These are phyloP conservation scores for Pyrenophora seminiperda DNA, from an alignment of 2,329 filamentous ascomycete genomes.

Conservation along the genomic window DNA sequence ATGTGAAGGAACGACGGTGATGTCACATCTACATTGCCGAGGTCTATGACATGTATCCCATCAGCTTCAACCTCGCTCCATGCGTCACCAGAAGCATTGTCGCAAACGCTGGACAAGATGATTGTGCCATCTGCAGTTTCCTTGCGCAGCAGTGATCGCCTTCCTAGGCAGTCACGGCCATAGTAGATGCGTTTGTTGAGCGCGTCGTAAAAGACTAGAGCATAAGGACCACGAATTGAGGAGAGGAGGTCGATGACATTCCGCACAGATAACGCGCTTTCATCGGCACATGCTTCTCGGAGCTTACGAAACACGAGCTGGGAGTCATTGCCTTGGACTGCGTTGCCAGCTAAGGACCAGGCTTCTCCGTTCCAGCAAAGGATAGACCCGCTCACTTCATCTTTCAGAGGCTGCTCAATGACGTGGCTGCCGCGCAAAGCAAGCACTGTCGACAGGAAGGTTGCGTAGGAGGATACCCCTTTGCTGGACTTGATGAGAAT, in stretches of 20 bases:
- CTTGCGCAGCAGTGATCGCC: constrained; percentile 74
- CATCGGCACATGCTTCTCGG: constrained; percentile 30
- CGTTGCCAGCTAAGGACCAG: constrained; percentile 70
- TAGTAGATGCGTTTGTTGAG: constrained; percentile 70
- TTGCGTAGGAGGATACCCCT: constrained; percentile 51
- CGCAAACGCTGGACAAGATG: constrained; percentile 44
- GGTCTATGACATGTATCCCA: constrained; percentile 73
- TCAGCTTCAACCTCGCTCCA: constrained; percentile 87
- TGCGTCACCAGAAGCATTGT: constrained; percentile 44
- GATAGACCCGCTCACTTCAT: constrained; percentile 62
- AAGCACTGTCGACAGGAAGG: constrained; percentile 84
- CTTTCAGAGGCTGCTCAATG: constrained; percentile 73
- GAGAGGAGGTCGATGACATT: constrained; percentile 33
- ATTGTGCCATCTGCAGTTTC: constrained; percentile 54
- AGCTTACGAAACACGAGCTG: constrained; percentile 69
- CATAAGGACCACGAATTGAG: constrained; percentile 71
- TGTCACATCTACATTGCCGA: constrained; percentile 43
- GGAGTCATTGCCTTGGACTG: constrained; percentile 78
- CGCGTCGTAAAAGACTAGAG: constrained; percentile 82
- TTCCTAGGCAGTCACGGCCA: constrained; percentile 83
- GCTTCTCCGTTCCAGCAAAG: constrained; percentile 99
- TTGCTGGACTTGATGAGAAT: constrained; percentile 12
- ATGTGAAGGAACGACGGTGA: constrained; percentile 6
- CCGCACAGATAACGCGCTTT: constrained; percentile 6
- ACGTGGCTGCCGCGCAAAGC: constrained; percentile 78